Evolutionary conservation across 129 eudicot species (phyloP), one percentile per base, ranked within the genome.

Genomic region (Pulicaria dysenterica): DNA sequence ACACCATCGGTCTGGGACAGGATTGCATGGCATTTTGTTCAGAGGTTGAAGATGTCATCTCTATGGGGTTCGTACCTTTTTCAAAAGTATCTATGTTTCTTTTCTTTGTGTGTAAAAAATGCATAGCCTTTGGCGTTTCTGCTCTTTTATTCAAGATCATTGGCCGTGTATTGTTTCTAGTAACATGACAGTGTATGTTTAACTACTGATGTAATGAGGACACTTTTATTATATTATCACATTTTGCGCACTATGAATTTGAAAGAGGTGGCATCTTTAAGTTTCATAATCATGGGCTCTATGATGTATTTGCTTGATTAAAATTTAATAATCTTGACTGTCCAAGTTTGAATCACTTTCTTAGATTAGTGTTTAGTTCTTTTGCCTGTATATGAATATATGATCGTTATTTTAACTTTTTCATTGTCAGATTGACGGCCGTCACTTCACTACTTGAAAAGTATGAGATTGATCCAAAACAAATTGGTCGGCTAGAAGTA

Each of bases 21-120:
- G 98, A 94, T 80, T 90, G 98, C 86, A 94, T 94, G 98, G 97
- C 85, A 59, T 94, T 90, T 79, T 94, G 98, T 64, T 81, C 93
- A 31, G 98, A 94, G 79, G 98, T 94, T 44, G 98, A 94, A 94
- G 98, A 94, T 80, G 96, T 94, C 64, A 94, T 94, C 83, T 94
- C 98, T 44, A 94, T 94, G 98, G 90, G 98, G 98, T 94, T 77
- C 14, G 68, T 17, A 72, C 61, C 71, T 38, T 49, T 46, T 13
- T 8, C 37, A 58, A 68, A 49, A 54, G 24, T 8, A 61, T 54
- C 49, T 50, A 12, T 37, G 17, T 37, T 51, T 53, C 19, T 15
- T n/a, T 64, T 11, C 12, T 24, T 24, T 24, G 31, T 44, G 15
- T 16, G 42, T 5, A 31, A 59, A 8, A 60, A 10, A 17, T 46